Evolutionary conservation across 345 rosid species (phyloP), one percentile per base, ranked within the genome.

Genomic region (Clarkia xantiana): DNA sequence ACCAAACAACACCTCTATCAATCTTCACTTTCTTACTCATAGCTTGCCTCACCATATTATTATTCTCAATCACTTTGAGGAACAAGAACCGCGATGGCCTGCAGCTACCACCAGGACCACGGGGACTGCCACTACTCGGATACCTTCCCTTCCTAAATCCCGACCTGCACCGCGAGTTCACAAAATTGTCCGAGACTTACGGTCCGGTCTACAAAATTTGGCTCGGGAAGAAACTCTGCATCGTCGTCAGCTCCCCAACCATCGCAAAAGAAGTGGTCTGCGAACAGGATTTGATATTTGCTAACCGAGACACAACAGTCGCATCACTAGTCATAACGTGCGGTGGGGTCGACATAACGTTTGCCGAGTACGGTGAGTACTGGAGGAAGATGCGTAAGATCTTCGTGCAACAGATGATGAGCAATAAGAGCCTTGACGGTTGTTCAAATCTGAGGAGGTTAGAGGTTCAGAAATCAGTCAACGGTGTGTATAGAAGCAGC

Each of bases 311-410:
- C 7, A 3, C 41, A 17, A 23, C 11, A n/a, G 14, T 48, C 1
- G 53, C 43, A 39, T 11, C 45, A n/a, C 40, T 14, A 10, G 47
- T 14, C 9, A 8, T 50, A 0, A 67, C 68, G 40, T 73, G 71
- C 8, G 36, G 36, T 0, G 72, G 79, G 6, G 17, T 13, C 3
- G 77, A 79, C 40, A 72, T 79, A 7, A 66, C 54, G 4, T 75
- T 80, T 73, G 66, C 57, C 20, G 75, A 67, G 0, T 67, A 72
- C 36, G 79, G 79, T 0, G 62, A 81, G 0, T 70, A 75, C 58
- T 75, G 85, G 79, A 59, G 74, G 66, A 71, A 72, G 72, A 15
- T 72, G 40, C 64, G 81, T 39, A 79, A 71, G 42, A 56, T 75
- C 0, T 68, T 76, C 13, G 69, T 62, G 5, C 29, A 58, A 8